Evolutionary conservation across 2,329 filamentous ascomycete genomes (phyloP).

Genomic region (Orbilia oligospora): DNA sequence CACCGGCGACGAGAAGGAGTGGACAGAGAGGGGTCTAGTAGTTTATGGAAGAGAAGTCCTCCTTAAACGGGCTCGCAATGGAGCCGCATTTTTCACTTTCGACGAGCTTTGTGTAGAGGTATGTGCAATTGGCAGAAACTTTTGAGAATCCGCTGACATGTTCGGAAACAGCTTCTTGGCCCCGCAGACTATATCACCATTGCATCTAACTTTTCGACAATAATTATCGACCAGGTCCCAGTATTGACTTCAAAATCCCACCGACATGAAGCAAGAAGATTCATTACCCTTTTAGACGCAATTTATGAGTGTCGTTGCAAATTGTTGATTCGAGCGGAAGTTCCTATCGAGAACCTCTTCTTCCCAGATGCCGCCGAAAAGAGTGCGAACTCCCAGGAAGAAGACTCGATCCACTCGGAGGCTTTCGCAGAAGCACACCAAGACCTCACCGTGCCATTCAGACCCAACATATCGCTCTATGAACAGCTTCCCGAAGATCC

Average conservation of each 20-base stretch:
- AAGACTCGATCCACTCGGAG: slow-evolving; percentile 75
- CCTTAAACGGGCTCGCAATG: slow-evolving; percentile 74
- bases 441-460: slow-evolving; percentile 81
- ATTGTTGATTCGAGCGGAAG: slow-evolving; percentile 77
- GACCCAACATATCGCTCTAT: slow-evolving; percentile 82
- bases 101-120: slow-evolving; percentile 73
- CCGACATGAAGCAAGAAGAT: slow-evolving; percentile 84
- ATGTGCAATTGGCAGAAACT: not conserved
- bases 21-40: slow-evolving; percentile 69
- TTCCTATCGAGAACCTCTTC: slow-evolving; percentile 80
- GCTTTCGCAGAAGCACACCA: slow-evolving; percentile 82
- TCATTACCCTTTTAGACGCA: slow-evolving; percentile 85
- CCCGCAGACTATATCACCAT: slow-evolving; percentile 87
- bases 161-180: slow-evolving; percentile 72
- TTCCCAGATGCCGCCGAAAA: slow-evolving; percentile 75
- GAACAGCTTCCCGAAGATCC: slow-evolving; percentile 58
- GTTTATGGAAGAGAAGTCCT: slow-evolving; percentile 77
- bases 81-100: slow-evolving; percentile 78
- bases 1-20: slow-evolving; percentile 62
- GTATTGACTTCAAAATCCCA: slow-evolving; percentile 74
- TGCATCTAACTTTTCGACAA: slow-evolving; percentile 83
- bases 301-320: slow-evolving; percentile 86
- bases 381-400: slow-evolving; percentile 63
- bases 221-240: slow-evolving; percentile 80
- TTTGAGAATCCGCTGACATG: slow-evolving; percentile 1